These are phyloP conservation scores for Candida palmyrensis DNA, from an alignment of 805 yeast genomes.

Conservation along the genomic window DNA sequence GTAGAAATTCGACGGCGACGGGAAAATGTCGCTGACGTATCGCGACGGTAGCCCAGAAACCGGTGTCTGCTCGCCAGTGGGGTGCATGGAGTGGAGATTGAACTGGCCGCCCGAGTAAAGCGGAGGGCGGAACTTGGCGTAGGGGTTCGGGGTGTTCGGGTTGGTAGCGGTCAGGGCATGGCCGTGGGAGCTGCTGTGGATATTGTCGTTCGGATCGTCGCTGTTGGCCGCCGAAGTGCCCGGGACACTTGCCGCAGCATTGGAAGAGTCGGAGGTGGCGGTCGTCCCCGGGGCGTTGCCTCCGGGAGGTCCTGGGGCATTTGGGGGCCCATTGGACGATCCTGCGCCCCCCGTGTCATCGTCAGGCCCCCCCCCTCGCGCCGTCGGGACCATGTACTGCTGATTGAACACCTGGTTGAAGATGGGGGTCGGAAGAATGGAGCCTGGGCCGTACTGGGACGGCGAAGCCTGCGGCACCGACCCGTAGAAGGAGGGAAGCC, in stretches of 20 bases:
- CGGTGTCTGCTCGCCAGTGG: conserved; percentile 60
- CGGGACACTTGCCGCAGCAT: not conserved
- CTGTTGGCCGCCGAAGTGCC: not conserved
- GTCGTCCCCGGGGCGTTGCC: no score
- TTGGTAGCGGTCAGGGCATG: conserved; percentile 2
- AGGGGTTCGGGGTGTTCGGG: conserved; percentile 5
- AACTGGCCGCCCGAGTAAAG: conserved; percentile 2
- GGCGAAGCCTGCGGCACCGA: conserved; percentile 21
- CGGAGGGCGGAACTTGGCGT: conserved; percentile 7
- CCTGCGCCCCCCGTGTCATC: no score
- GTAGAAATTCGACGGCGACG: conserved; percentile 76
- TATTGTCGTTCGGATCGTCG: not conserved
- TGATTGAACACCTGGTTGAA: conserved; percentile 27
- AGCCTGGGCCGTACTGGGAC: conserved; percentile 18
- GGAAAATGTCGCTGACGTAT: conserved; percentile 67
- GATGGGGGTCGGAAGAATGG: conserved; percentile 27
- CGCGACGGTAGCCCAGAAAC: conserved; percentile 66
- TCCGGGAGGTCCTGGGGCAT: no score
- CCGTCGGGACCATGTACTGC: conserved; percentile 12
- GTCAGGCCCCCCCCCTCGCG: no score
- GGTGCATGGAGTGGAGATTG: conserved; percentile 7
- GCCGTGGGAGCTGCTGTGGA: no score
- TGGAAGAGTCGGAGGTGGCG: conserved; percentile 12
- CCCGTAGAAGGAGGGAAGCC: conserved; percentile 16
- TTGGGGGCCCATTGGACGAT: no score